A percentile compares a stretch with the other conserved stretches of the same genome.
Conservation (phyloP, 2,329 filamentous ascomycete genomes). For the Phoma sp. region DNA sequence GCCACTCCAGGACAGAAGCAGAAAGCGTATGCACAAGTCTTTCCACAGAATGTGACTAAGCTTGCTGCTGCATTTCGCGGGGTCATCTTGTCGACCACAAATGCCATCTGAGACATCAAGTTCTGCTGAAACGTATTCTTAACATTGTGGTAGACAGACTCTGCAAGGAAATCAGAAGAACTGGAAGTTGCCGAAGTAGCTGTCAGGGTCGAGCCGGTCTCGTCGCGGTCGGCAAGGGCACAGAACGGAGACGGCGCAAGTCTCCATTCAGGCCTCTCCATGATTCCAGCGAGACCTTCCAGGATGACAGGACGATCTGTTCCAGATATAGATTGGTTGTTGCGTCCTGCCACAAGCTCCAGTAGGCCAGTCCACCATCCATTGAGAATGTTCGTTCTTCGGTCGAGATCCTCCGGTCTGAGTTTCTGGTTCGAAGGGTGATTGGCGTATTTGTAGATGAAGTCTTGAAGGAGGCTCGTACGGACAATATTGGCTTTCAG, state of each 20-base stretch:
- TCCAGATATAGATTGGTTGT: slow-evolving; percentile 79
- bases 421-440: slow-evolving; percentile 72
- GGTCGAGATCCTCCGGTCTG: slow-evolving; percentile 81
- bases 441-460: slow-evolving; percentile 73
- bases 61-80: slow-evolving; percentile 72
- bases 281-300: slow-evolving; percentile 79
- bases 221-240: slow-evolving; percentile 64
- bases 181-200: slow-evolving; percentile 67
- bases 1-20: slow-evolving; percentile 89
- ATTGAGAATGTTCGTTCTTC: slow-evolving; percentile 79
- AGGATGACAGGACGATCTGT: slow-evolving; percentile 83
- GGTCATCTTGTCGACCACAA: slow-evolving; percentile 90
- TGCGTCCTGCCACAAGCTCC: slow-evolving; percentile 79
- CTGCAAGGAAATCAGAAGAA: slow-evolving; percentile 71
- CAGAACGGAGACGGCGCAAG: slow-evolving; percentile 72
- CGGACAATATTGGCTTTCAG: slow-evolving; percentile 80
- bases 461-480: slow-evolving; percentile 71
- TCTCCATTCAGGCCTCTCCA: slow-evolving; percentile 90
- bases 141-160: slow-evolving; percentile 87
- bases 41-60: slow-evolving; percentile 82
- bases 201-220: slow-evolving; percentile 54
- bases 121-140: slow-evolving; percentile 86
- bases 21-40: slow-evolving; percentile 90
- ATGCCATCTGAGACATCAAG: slow-evolving; percentile 80
- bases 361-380: slow-evolving; percentile 89